Evolutionary conservation across 2,329 filamentous ascomycete species (phyloP).

Genomic region (Fusarium burgessii): DNA sequence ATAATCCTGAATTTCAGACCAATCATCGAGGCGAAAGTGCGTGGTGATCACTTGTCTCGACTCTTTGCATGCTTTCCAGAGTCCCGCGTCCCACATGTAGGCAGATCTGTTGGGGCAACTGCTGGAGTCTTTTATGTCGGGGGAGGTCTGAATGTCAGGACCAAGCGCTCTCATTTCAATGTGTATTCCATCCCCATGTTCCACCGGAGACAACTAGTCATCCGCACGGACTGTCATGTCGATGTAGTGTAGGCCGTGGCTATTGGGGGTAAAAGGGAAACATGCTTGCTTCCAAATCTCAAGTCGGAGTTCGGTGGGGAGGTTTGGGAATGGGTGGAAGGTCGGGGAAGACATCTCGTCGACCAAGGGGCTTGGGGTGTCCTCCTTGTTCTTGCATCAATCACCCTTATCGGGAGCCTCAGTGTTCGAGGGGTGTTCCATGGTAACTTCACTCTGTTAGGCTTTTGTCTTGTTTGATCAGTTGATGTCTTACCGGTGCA

Average conservation of each 20-base stretch:
- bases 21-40: rapidly evolving
- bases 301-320: background rate
- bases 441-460: background rate
- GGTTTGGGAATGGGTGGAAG: background rate
- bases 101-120: background rate
- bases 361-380: background rate
- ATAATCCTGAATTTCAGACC: too few relatives aligned
- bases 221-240: background rate
- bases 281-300: conserved; percentile 9
- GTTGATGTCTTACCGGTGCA: background rate
- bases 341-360: rapidly evolving
- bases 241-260: background rate
- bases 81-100: conserved; percentile 13
- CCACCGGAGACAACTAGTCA: rapidly evolving
- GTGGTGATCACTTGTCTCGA: background rate
- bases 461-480: too few relatives aligned
- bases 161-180: background rate
- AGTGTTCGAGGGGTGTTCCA: background rate
- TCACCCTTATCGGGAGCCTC: rapidly evolving
- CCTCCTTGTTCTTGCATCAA: background rate
- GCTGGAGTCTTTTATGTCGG: rapidly evolving
- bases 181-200: rapidly evolving
- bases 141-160: background rate
- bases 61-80: conserved; percentile 11
- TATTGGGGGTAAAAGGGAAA: rapidly evolving